These are phyloP conservation scores for Coemansia sp. DNA, from an alignment of 192 early-diverging fungal species.

Conservation along the genomic window DNA sequence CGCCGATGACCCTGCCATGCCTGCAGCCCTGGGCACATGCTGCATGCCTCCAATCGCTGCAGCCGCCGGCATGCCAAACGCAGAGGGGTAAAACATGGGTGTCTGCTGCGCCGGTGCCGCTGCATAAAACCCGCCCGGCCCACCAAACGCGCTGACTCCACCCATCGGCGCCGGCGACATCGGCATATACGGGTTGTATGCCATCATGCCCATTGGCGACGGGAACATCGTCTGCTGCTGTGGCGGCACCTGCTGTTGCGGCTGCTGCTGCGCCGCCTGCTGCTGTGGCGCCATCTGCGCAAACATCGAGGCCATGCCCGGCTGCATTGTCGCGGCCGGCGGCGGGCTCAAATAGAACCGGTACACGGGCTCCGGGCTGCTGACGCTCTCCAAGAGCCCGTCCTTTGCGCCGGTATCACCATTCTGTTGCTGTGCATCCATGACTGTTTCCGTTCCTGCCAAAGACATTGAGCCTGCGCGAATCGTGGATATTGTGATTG, in stretches of 20 bases:
- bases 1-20: background rate
- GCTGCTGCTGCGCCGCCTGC: constrained; percentile 1
- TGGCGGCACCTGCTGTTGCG: constrained; percentile 9
- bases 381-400: background rate
- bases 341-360: constrained; percentile 48
- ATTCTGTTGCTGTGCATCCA: constrained; percentile 14
- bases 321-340: constrained; percentile 21
- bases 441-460: constrained; percentile 26
- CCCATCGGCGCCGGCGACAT: constrained; percentile 23
- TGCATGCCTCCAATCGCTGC: background rate
- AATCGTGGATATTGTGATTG: too few relatives aligned
- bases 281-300: background rate
- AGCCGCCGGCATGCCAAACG: constrained; percentile 26
- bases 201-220: constrained; percentile 24
- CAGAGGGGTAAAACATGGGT: constrained; percentile 32
- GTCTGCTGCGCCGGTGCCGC: constrained; percentile 20
- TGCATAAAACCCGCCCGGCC: constrained; percentile 39
- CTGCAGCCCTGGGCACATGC: background rate
- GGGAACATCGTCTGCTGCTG: constrained; percentile 25
- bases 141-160: constrained; percentile 34
- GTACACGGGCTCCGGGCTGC: constrained; percentile 41
- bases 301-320: background rate
- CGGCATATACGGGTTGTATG: constrained; percentile 33
- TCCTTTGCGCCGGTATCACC: background rate
- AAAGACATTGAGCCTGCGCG: too few relatives aligned